Conservation (phyloP, 345 rosid species). For the Hibiscus tridactylites region DNA sequence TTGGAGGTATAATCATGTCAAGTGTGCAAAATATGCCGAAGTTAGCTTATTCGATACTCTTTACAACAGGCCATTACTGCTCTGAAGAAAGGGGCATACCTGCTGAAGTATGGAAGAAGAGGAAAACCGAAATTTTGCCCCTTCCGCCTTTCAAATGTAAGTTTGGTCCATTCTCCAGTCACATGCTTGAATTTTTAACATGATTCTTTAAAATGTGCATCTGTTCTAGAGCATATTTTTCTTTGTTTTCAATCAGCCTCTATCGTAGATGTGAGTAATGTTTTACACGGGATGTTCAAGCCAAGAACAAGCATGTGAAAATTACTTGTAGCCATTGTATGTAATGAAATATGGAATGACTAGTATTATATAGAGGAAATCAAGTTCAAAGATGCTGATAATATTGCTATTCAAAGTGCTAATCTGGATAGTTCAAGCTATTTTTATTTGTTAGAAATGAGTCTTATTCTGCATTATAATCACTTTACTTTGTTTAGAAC, state of each 20-base stretch:
- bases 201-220: background rate
- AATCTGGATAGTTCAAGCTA: background rate
- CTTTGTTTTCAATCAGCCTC: background rate
- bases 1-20: slow-evolving; percentile 4
- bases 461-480: background rate
- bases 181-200: background rate
- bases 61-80: slow-evolving; percentile 87
- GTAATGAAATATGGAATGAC: background rate
- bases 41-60: slow-evolving; percentile 26
- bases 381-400: background rate
- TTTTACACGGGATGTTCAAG: background rate
- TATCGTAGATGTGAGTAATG: background rate
- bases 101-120: slow-evolving; percentile 96
- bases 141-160: slow-evolving; percentile 94
- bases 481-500: background rate
- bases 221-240: background rate
- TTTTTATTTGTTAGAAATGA: background rate
- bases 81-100: slow-evolving; percentile 84
- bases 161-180: slow-evolving; percentile 14
- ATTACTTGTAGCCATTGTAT: background rate
- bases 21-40: slow-evolving; percentile 19
- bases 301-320: background rate
- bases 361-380: background rate
- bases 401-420: background rate
- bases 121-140: slow-evolving; percentile 99